phyloP scores from a whole-genome alignment of 345 rosid genomes.

The Rhodamnia rubescens region DNA sequence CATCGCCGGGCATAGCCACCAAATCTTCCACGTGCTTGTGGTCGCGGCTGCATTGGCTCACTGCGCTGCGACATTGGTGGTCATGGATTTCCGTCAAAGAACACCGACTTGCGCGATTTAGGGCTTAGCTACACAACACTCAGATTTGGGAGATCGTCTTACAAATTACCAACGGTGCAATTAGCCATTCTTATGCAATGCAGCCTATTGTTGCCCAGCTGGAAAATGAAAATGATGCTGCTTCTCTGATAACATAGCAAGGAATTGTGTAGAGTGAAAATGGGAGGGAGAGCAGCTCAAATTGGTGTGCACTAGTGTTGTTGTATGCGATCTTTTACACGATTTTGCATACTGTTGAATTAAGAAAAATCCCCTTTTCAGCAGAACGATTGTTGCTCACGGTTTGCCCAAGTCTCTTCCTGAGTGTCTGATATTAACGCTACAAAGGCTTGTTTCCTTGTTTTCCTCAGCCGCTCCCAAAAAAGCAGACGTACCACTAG shows the following conservation, averaged over 20 bases:
- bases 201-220: neutral
- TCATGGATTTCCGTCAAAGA: constrained; percentile 62
- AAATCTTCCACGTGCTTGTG: constrained; percentile 87
- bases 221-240: neutral
- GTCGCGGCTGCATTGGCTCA: constrained; percentile 86
- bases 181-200: neutral
- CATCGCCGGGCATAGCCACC: constrained; percentile 92
- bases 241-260: neutral
- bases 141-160: neutral
- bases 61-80: constrained; percentile 55
- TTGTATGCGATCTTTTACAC: neutral
- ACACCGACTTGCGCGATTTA: constrained; percentile 42
- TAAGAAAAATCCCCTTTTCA: neutral
- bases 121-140: neutral
- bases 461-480: neutral
- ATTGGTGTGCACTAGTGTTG: neutral
- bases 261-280: neutral
- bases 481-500: neutral
- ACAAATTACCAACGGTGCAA: neutral
- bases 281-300: neutral
- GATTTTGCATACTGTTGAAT: neutral
- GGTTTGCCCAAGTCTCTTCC: neutral
- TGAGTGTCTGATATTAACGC: neutral
- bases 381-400: neutral
- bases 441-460: neutral